Evolutionary conservation across 108 stramenopile species (phyloP).

Genomic region (Skeletonema menzelii): DNA sequence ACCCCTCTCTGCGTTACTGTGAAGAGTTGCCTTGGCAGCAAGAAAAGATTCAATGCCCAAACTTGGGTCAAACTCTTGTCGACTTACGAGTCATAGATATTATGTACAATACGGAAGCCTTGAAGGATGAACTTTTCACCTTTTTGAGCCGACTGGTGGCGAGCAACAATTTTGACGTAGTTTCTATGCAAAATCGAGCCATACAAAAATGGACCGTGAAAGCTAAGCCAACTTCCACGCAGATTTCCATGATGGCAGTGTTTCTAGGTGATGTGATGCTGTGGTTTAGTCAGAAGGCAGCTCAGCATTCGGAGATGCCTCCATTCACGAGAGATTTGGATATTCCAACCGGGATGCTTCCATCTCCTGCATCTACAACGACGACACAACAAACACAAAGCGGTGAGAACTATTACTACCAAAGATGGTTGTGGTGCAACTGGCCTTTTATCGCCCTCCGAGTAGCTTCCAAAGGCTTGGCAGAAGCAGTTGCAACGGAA

Average conservation of each 20-base stretch:
- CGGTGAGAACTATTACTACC: slow-evolving; percentile 41
- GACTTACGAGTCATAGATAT: slow-evolving; percentile 64
- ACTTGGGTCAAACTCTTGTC: slow-evolving; percentile 51
- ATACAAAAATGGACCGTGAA: slow-evolving; percentile 53
- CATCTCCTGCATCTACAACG: not conserved
- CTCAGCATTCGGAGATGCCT: slow-evolving; percentile 10
- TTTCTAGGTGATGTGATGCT: slow-evolving; percentile 59
- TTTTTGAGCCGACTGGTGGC: slow-evolving; percentile 45
- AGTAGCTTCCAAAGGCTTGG: slow-evolving; percentile 10
- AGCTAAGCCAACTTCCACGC: slow-evolving; percentile 45
- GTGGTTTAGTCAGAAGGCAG: slow-evolving; percentile 46
- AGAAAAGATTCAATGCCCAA: slow-evolving; percentile 52
- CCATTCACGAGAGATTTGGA: slow-evolving; percentile 39
- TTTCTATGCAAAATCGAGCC: slow-evolving; percentile 54
- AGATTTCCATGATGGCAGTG: slow-evolving; percentile 36
- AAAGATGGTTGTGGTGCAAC: slow-evolving; percentile 79
- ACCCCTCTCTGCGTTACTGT: slow-evolving; percentile 52
- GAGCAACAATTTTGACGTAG: slow-evolving; percentile 61
- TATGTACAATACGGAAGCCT: slow-evolving; percentile 46
- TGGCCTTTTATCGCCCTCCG: slow-evolving; percentile 72
- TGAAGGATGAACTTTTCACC: slow-evolving; percentile 54
- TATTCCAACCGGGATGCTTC: slow-evolving; percentile 2
- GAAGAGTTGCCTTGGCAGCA: slow-evolving; percentile 85
- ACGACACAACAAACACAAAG: not conserved
- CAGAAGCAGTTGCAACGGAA: slow-evolving; percentile 7